Evolutionary conservation across 805 yeast species (phyloP).

Genomic region (Scheffersomyces spartinae): DNA sequence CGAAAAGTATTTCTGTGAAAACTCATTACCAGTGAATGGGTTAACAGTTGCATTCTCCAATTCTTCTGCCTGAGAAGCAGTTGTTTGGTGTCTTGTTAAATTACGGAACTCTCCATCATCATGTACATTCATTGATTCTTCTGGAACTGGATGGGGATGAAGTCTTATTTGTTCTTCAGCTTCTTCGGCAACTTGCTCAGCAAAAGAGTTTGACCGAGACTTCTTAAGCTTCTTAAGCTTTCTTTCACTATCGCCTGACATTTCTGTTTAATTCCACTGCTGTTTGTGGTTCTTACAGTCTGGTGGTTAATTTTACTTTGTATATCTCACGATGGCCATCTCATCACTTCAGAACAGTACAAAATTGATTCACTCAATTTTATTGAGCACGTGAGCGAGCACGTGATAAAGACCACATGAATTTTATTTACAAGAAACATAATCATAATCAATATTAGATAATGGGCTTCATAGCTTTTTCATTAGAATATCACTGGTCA

Average conservation of each 20-base stretch:
- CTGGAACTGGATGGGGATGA: slow-evolving; percentile 34
- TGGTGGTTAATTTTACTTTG: too few relatives aligned
- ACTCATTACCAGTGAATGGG: slow-evolving; percentile 66
- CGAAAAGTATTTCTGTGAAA: slow-evolving; percentile 58
- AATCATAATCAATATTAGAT: too few relatives aligned
- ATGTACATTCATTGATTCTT: slow-evolving; percentile 35
- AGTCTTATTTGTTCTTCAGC: slow-evolving; percentile 43
- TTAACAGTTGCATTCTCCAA: slow-evolving; percentile 52
- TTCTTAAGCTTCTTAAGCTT: not conserved
- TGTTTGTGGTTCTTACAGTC: too few relatives aligned
- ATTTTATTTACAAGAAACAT: too few relatives aligned
- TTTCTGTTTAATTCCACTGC: not conserved
- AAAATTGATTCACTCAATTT: too few relatives aligned
- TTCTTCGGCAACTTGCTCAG: slow-evolving; percentile 56
- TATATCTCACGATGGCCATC: too few relatives aligned
- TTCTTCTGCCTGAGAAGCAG: slow-evolving; percentile 47
- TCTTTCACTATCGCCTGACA: not conserved
- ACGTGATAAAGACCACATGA: too few relatives aligned
- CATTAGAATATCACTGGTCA: too few relatives aligned
- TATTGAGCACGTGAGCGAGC: too few relatives aligned
- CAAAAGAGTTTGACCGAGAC: slow-evolving; percentile 43
- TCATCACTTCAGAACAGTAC: too few relatives aligned
- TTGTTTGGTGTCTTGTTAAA: slow-evolving; percentile 49
- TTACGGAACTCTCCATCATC: slow-evolving; percentile 56
- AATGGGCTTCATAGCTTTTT: too few relatives aligned